Evolutionary conservation across 129 eudicot species (phyloP).

Genomic region (Scalesia atractyloides): DNA sequence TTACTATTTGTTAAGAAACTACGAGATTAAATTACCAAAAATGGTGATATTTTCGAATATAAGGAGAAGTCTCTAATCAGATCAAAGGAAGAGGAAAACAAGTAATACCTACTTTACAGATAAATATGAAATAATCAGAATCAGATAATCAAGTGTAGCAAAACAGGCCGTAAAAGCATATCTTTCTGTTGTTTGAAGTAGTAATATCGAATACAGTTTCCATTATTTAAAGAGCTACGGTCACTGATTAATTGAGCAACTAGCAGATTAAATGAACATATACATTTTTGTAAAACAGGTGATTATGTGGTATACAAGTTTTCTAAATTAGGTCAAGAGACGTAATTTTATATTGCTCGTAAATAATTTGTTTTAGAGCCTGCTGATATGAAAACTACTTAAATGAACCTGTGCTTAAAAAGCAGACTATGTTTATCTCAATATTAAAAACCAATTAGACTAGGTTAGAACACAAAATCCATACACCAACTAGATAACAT

Average conservation of each 20-base stretch:
- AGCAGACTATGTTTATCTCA: neutral
- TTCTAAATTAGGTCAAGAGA: neutral
- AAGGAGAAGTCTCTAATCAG: neutral
- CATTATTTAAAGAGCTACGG: neutral
- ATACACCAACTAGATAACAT: neutral
- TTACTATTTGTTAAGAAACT: neutral
- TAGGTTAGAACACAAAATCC: neutral
- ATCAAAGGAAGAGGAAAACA: neutral
- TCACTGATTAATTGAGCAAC: neutral
- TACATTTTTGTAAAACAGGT: neutral
- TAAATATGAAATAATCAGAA: neutral
- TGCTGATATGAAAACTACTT: neutral
- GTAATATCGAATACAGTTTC: neutral
- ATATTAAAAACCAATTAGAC: neutral
- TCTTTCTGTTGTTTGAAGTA: neutral
- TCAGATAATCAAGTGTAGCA: neutral
- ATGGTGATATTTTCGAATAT: neutral
- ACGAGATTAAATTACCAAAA: neutral
- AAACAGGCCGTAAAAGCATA: neutral
- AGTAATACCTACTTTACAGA: neutral
- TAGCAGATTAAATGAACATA: neutral
- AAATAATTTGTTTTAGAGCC: neutral
- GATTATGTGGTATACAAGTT: neutral
- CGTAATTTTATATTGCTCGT: neutral
- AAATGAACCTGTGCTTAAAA: neutral